Evolutionary conservation across 1,139 yeast genomes (phyloP).

Genomic region (Hansenula anomala): DNA sequence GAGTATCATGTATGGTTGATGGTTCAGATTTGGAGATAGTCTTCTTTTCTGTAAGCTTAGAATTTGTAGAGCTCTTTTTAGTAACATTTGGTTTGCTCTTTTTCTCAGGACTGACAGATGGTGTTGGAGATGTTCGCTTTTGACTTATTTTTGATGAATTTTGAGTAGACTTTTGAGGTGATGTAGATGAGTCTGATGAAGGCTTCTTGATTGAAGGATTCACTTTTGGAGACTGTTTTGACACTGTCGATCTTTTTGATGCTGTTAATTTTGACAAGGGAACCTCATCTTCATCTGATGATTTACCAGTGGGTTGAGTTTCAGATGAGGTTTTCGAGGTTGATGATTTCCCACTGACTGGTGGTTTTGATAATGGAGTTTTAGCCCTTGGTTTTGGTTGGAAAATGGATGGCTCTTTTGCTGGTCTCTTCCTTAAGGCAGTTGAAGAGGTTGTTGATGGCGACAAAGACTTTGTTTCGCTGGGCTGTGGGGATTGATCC

Average conservation of each 20-base stretch:
- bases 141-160: too few relatives aligned
- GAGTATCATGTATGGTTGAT: too few relatives aligned
- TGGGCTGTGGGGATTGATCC: not conserved
- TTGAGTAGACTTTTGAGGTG: not conserved
- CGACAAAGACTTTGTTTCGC: not conserved
- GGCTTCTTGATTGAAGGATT: too few relatives aligned
- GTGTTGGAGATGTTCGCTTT: not conserved
- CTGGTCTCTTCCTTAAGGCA: slow-evolving; percentile 4
- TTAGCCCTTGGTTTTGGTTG: slow-evolving; percentile 18
- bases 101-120: not conserved
- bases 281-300: slow-evolving; percentile 7
- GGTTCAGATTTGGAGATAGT: not conserved
- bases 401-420: slow-evolving; percentile 19
- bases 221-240: too few relatives aligned
- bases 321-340: not conserved
- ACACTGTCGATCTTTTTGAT: slow-evolving; percentile 4
- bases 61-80: too few relatives aligned
- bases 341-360: not conserved
- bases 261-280: slow-evolving; percentile 9
- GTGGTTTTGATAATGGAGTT: slow-evolving; percentile 11
- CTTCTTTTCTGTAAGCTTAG: not conserved
- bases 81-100: too few relatives aligned
- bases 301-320: not conserved
- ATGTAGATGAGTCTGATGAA: too few relatives aligned
- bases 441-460: not conserved